Base-by-base conservation (phyloP, 345 rosid species). In the Lenwebbia sp. region DNA sequence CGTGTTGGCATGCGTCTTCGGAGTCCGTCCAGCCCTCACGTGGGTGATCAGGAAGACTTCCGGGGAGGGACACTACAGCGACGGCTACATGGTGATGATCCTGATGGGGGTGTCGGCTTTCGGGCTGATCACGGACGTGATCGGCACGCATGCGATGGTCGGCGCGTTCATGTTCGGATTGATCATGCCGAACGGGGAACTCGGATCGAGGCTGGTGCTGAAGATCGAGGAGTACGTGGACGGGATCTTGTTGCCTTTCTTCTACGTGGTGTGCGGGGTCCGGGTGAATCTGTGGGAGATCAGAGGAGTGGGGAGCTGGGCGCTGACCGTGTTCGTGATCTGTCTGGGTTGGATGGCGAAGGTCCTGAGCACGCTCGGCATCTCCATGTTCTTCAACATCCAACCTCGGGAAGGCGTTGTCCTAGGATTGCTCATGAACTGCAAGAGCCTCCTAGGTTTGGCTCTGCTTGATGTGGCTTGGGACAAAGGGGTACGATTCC, bases 81-180 rank as follows among this genome's bases (percentile, higher is more conserved):
- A 87, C 10, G 7, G 40, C 58, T 88, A 86, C n/a, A 51, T 49
- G 2, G 56, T 89, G 50, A 23, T 44, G 26, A 70, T 85, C 83
- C 76, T 90, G 44, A 85, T 85, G 7, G 85, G 86, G 6, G 93
- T 91, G 50, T 85, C 91, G 13, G 5, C 91, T 17, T 90, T 86
- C 30, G 90, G 90, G 2, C 44, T 88, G 22, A n/a, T 88, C 11
- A 89, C 91, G 1, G 96, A 92, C 40, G 6, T 83, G 10, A 25
- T 91, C 4, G 96, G 96, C 33, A 83, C 89, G 2, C 84, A 87
- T 17, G 85, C 92, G 6, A 51, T 93, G 54, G 76, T 91, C 22
- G 95, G 95, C 41, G 94, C 93, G 12, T 94, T 93, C 53, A 30
- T 92, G 83, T 90, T 90, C n/a, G 95, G 95, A 40, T 74, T 94